Conservation (phyloP, 2,329 filamentous ascomycete genomes). For the Parastagonospora nodorum region DNA sequence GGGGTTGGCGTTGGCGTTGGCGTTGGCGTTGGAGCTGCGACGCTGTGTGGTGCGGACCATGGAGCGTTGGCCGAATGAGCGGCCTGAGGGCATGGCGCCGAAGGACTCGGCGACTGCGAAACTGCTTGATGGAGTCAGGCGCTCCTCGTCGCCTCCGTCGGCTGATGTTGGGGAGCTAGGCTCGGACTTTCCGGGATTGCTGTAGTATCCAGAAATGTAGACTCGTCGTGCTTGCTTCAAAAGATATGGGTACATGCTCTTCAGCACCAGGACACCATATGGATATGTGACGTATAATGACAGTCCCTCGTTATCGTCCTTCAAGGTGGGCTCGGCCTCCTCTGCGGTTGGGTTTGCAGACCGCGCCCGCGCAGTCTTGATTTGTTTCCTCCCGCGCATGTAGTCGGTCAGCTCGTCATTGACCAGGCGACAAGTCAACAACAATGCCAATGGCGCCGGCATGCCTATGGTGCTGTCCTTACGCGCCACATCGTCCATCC, state of each 20-base stretch:
- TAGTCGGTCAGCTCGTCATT: constrained; percentile 44
- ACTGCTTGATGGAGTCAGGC: constrained; percentile 19
- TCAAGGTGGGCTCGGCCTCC: neutral
- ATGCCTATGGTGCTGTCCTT: constrained; percentile 16
- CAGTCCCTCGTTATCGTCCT: constrained; percentile 30
- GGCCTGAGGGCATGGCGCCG: neutral
- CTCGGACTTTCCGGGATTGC: constrained; percentile 9
- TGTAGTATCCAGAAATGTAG: constrained; percentile 49
- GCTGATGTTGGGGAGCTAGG: constrained; percentile 1
- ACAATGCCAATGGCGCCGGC: constrained; percentile 31
- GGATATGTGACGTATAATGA: constrained; percentile 51
- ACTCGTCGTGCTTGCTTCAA: constrained; percentile 48
- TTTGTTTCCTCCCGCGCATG: constrained; percentile 22
- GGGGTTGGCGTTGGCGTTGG: constrained; percentile 5
- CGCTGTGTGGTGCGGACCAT: constrained; percentile 2
- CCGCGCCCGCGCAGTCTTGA: constrained; percentile 14
- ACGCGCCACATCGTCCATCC: constrained; percentile 6
- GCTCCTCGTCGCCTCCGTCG: constrained; percentile 13
- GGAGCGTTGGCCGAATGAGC: constrained; percentile 6
- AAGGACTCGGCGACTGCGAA: constrained; percentile 15
- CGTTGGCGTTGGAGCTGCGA: constrained; percentile 1
- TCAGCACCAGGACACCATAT: constrained; percentile 48
- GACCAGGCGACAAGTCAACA: constrained; percentile 40
- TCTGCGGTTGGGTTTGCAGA: constrained; percentile 1
- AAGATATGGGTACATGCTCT: constrained; percentile 45